These are phyloP conservation scores for Alternaria viburni DNA, from an alignment of 2,329 filamentous ascomycete species.

Conservation along the genomic window DNA sequence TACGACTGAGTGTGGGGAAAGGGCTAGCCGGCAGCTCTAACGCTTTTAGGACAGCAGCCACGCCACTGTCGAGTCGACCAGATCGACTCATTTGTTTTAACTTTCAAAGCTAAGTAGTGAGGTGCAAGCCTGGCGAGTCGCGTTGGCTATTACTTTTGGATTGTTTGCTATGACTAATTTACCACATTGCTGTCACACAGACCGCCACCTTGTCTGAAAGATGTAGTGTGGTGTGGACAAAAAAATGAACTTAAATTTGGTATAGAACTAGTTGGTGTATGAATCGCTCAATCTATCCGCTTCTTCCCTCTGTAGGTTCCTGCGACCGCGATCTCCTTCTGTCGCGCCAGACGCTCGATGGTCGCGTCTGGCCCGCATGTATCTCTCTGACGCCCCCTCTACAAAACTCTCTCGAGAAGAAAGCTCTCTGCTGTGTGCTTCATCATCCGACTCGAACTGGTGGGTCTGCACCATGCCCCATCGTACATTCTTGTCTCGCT, in stretches of 20 bases:
- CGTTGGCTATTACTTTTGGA: not conserved
- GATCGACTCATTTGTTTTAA: not conserved
- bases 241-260: not conserved
- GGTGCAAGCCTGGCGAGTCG: not conserved
- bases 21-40: not conserved
- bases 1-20: not conserved
- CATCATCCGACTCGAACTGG: not conserved
- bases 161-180: not conserved
- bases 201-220: not conserved
- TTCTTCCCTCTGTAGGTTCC: not conserved
- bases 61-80: not conserved
- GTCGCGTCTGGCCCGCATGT: not conserved
- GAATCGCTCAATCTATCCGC: not conserved
- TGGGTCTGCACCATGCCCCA: slow-evolving; percentile 6
- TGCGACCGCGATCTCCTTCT: not conserved
- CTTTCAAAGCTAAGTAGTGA: not conserved
- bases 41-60: not conserved
- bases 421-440: not conserved
- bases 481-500: slow-evolving; percentile 3
- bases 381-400: not conserved
- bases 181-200: not conserved
- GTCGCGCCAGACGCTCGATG: not conserved
- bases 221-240: not conserved
- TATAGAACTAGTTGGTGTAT: not conserved
- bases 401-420: not conserved